Conservation (phyloP, 129 eudicot genomes). For the Glebionis coronaria region DNA sequence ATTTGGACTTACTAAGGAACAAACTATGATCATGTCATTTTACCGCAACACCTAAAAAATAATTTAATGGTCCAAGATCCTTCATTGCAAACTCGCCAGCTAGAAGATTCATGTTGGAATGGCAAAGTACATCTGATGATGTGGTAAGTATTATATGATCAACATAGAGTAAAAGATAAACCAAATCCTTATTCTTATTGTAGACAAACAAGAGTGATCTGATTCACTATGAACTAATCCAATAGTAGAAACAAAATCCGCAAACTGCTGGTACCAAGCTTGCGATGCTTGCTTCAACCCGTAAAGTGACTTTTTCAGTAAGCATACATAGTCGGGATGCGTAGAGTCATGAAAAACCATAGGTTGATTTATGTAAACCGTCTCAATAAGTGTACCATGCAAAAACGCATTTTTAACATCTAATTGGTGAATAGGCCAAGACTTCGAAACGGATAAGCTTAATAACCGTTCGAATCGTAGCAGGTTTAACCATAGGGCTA, state of each 20-base stretch:
- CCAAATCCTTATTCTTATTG: background rate
- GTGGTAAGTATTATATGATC: background rate
- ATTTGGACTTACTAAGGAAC: conserved; percentile 4
- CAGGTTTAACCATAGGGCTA: no score
- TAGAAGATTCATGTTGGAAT: background rate
- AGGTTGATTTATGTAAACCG: background rate
- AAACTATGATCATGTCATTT: background rate
- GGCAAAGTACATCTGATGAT: background rate
- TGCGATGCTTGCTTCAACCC: background rate
- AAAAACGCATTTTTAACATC: background rate
- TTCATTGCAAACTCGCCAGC: background rate
- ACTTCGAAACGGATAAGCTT: no score
- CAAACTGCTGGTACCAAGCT: background rate
- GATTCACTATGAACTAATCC: background rate
- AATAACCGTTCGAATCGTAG: no score
- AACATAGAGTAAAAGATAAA: background rate
- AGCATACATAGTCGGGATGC: background rate
- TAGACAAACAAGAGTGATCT: background rate
- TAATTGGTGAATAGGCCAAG: no score
- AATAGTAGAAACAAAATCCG: background rate
- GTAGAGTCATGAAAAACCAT: background rate
- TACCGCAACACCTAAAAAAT: conserved; percentile 13
- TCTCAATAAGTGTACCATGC: background rate
- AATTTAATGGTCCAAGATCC: background rate
- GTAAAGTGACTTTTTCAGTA: background rate